Percentiles rank a stretch among this genome's conserved stretches.
phyloP scores from a whole-genome alignment of 2,329 filamentous ascomycete genomes.

The Exophiala sp. region DNA sequence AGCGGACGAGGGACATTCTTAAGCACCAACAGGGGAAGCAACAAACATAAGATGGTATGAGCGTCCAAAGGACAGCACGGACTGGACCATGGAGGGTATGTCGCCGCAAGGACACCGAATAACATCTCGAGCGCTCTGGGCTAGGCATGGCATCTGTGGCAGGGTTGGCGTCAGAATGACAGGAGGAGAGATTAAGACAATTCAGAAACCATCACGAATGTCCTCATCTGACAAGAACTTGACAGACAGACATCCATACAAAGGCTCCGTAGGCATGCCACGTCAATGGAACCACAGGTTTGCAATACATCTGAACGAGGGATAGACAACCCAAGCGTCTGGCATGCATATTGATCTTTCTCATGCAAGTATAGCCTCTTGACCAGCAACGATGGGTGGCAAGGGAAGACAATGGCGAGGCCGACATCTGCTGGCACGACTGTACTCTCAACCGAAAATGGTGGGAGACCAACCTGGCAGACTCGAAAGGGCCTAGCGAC shows the following conservation, averaged over 20 bases:
- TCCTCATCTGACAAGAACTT: not conserved
- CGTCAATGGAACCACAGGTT: not conserved
- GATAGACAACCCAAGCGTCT: not conserved
- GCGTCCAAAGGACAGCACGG: not conserved
- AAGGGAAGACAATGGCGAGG: too few relatives aligned
- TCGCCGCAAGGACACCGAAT: constrained; percentile 1
- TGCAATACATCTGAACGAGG: not conserved
- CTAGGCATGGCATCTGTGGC: constrained; percentile 10
- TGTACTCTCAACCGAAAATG: not conserved
- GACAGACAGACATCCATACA: not conserved
- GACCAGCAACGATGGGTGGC: not conserved
- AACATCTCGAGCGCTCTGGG: constrained; percentile 15
- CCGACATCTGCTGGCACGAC: too few relatives aligned
- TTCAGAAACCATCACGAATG: constrained; percentile 3
- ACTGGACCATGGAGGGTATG: constrained; percentile 6
- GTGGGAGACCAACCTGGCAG: not conserved
- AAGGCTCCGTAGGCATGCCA: too few relatives aligned
- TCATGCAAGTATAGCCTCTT: not conserved
- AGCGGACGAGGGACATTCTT: not conserved
- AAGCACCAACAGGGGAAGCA: constrained; percentile 2
- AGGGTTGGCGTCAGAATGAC: constrained; percentile 13
- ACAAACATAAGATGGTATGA: constrained; percentile 2
- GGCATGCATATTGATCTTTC: not conserved
- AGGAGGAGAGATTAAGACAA: constrained; percentile 14
- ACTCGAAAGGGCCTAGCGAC: not conserved